These are phyloP conservation scores for Colletotrichum sp. DNA, from an alignment of 2,329 filamentous ascomycete genomes.

Conservation along the genomic window DNA sequence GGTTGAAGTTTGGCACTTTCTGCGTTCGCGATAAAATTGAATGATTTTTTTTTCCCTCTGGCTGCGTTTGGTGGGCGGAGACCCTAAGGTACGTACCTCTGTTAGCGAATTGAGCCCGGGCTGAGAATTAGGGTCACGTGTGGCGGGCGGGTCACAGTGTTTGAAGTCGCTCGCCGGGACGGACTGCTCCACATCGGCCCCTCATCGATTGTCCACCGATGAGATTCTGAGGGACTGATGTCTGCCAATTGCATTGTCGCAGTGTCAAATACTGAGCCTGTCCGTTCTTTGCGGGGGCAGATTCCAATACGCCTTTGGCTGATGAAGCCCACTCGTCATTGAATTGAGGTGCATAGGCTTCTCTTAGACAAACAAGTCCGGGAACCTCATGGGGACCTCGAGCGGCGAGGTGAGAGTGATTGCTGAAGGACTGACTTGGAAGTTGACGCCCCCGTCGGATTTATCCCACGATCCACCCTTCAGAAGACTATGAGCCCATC, in stretches of 20 bases:
- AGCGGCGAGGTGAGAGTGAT: not conserved
- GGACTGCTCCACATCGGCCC: not conserved
- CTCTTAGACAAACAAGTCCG: not conserved
- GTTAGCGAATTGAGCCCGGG: slow-evolving; percentile 28
- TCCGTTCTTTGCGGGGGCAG: not conserved
- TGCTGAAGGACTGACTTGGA: not conserved
- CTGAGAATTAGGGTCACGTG: slow-evolving; percentile 6
- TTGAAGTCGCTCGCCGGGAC: not conserved
- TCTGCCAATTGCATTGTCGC: not conserved
- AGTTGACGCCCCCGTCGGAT: not conserved
- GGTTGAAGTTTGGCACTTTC: slow-evolving; percentile 37
- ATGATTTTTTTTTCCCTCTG: slow-evolving; percentile 30
- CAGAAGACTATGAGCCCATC: not conserved
- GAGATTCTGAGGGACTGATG: not conserved
- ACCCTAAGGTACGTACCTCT: slow-evolving; percentile 38
- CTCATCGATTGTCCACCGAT: not conserved
- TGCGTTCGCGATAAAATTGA: slow-evolving; percentile 42
- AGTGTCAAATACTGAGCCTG: not conserved
- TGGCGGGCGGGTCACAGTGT: not conserved
- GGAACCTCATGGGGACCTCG: not conserved
- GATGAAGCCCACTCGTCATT: not conserved
- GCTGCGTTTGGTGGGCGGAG: slow-evolving; percentile 42
- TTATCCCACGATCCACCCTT: not conserved
- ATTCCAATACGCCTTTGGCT: not conserved
- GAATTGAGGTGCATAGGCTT: not conserved